These are phyloP conservation scores for Leishmania amazonensis DNA, from an alignment of 208 protist genomes.

Conservation along the genomic window DNA sequence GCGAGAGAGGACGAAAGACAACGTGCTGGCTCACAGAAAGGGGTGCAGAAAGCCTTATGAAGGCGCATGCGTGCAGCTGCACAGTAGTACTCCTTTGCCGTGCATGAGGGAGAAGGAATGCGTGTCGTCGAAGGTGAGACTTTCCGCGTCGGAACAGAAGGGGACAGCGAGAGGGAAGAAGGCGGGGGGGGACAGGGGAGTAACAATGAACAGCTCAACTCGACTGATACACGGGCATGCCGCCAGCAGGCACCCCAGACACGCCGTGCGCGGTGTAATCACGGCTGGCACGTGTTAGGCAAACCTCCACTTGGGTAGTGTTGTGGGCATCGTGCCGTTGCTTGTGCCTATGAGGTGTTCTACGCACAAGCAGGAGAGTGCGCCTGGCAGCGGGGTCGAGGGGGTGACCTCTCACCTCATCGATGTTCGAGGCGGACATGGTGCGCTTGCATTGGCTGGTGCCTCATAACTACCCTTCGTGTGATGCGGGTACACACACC, in stretches of 20 bases:
- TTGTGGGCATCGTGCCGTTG: not conserved
- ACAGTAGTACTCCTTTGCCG: not conserved
- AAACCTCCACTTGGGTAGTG: not conserved
- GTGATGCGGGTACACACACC: not conserved
- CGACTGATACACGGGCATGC: not conserved
- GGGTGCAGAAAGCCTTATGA: not conserved
- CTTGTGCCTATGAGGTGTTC: not conserved
- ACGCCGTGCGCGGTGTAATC: not conserved
- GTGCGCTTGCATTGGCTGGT: not conserved
- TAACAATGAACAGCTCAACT: not conserved
- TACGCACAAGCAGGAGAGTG: not conserved
- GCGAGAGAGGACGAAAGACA: not conserved
- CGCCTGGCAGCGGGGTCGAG: not conserved
- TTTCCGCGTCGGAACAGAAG: not conserved
- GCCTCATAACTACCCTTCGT: not conserved
- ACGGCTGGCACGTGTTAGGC: not conserved
- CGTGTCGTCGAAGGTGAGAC: not conserved
- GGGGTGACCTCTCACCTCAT: not conserved
- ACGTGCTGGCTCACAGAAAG: not conserved
- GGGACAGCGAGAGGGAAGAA: not conserved
- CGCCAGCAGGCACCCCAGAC: not conserved
- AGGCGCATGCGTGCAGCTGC: not conserved
- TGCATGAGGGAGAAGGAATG: not conserved
- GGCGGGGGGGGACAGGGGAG: not conserved
- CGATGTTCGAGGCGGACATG: not conserved